Evolutionary conservation across 192 early-diverging fungal genomes (phyloP).

Genomic region (Thamnidium elegans): DNA sequence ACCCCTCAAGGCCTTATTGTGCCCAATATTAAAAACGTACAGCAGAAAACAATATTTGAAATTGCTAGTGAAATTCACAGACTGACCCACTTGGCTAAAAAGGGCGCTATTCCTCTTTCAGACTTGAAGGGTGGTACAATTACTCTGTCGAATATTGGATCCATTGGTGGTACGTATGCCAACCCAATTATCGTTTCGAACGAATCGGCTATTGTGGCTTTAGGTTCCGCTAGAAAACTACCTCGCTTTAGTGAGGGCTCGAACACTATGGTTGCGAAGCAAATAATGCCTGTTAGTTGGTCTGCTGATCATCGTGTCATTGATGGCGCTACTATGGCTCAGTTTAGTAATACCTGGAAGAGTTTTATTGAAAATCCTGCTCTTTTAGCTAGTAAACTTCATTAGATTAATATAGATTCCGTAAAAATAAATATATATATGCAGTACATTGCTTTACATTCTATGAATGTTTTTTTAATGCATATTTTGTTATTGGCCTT

Average conservation of each 20-base stretch:
- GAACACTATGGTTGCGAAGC: conserved; percentile 59
- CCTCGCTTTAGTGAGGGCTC: conserved; percentile 68
- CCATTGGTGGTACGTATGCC: conserved; percentile 89
- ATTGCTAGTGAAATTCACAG: conserved; percentile 84
- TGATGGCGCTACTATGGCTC: conserved; percentile 93
- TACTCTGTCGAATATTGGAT: conserved; percentile 94
- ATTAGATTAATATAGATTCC: conserved; percentile 24
- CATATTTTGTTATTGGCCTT: too few species aligned
- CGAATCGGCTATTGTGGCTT: conserved; percentile 87
- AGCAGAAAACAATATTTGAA: conserved; percentile 82
- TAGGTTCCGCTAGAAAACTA: conserved; percentile 78
- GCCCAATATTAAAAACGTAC: conserved; percentile 91
- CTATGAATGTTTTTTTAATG: too few species aligned
- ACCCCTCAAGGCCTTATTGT: conserved; percentile 90
- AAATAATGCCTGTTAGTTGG: conserved; percentile 80
- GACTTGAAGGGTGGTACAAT: conserved; percentile 86
- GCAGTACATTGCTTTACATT: too few species aligned
- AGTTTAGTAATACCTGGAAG: conserved; percentile 87
- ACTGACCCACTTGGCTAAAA: conserved; percentile 64
- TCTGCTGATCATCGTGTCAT: conserved; percentile 95
- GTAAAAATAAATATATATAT: too few species aligned
- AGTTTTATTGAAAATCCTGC: conserved; percentile 79
- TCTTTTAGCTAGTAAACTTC: conserved; percentile 64
- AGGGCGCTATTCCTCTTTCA: conserved; percentile 53
- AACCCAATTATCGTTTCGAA: conserved; percentile 84